phyloP scores from a whole-genome alignment of 2,329 filamentous ascomycete species.

The Gnomoniopsis smithogilvyi region DNA sequence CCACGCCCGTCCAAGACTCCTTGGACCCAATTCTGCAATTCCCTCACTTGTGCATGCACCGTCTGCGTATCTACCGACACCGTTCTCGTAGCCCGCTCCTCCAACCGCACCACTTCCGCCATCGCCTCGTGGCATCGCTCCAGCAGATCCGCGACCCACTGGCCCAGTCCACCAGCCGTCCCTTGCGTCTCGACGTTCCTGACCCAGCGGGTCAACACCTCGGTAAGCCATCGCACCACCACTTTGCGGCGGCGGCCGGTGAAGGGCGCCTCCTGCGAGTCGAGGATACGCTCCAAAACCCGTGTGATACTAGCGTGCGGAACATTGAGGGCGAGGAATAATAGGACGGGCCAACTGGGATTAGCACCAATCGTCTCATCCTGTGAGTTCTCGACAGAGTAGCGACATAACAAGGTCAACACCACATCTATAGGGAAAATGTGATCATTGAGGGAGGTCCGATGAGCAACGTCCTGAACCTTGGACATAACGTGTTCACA shows the following conservation, averaged over 20 bases:
- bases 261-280: slow-evolving; percentile 58
- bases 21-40: slow-evolving; percentile 1
- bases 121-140: slow-evolving; percentile 7
- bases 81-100: neutral
- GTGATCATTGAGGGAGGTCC: slow-evolving; percentile 61
- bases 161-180: slow-evolving; percentile 12
- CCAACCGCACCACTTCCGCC: slow-evolving; percentile 7
- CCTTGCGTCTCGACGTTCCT: slow-evolving; percentile 47
- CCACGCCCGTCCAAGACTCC: neutral
- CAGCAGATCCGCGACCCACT: slow-evolving; percentile 17
- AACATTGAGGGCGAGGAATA: slow-evolving; percentile 54
- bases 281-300: slow-evolving; percentile 54
- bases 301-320: slow-evolving; percentile 55
- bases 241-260: slow-evolving; percentile 46
- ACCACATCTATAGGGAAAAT: slow-evolving; percentile 63
- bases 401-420: slow-evolving; percentile 60
- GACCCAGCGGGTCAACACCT: slow-evolving; percentile 47
- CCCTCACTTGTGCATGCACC: neutral
- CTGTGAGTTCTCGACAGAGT: slow-evolving; percentile 56
- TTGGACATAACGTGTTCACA: slow-evolving; percentile 68
- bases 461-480: slow-evolving; percentile 62
- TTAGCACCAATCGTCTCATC: slow-evolving; percentile 56
- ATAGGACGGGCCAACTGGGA: slow-evolving; percentile 53
- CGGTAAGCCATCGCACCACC: slow-evolving; percentile 53
- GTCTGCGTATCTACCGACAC: neutral